Conservation (phyloP, 352 stramenopile genomes). For the Phytopythium aichiense region DNA sequence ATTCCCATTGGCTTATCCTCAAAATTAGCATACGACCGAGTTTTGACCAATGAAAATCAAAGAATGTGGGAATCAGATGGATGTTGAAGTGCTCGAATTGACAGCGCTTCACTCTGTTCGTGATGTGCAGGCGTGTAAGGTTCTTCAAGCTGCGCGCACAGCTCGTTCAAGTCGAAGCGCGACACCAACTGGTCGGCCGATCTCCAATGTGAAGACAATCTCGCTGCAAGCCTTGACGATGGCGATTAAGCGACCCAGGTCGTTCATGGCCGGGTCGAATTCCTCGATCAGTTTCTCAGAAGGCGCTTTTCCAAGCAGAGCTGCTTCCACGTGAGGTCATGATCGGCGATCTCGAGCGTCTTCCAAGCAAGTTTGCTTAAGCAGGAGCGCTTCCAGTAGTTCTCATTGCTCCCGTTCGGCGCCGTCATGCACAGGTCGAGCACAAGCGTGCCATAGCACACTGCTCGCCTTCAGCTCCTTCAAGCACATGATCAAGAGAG, state of each 20-base stretch:
- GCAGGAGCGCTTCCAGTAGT: slow-evolving; percentile 93
- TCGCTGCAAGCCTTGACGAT: slow-evolving; percentile 79
- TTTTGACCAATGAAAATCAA: slow-evolving; percentile 1
- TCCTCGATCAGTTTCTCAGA: slow-evolving; percentile 73
- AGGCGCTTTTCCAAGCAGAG: slow-evolving; percentile 84
- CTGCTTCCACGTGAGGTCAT: slow-evolving; percentile 94
- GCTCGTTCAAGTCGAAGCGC: slow-evolving; percentile 85
- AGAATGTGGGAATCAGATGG: background rate
- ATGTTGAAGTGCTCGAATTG: background rate
- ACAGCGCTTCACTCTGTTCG: slow-evolving; percentile 75
- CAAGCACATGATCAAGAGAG: slow-evolving; percentile 69
- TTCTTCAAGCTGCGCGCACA: slow-evolving; percentile 87
- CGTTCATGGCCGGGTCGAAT: slow-evolving; percentile 54
- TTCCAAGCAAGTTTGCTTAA: slow-evolving; percentile 83
- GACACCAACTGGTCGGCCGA: slow-evolving; percentile 83
- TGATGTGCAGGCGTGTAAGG: slow-evolving; percentile 81
- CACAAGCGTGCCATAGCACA: slow-evolving; percentile 71
- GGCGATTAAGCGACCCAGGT: slow-evolving; percentile 60
- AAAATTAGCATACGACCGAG: background rate
- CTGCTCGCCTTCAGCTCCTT: slow-evolving; percentile 70
- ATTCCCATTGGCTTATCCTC: no score
- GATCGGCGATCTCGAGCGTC: slow-evolving; percentile 87
- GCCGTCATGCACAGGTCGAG: slow-evolving; percentile 77
- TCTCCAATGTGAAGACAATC: slow-evolving; percentile 87
- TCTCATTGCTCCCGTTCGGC: slow-evolving; percentile 89